Conservation (phyloP, 2,329 filamentous ascomycete genomes). For the Cercospora canescens region DNA sequence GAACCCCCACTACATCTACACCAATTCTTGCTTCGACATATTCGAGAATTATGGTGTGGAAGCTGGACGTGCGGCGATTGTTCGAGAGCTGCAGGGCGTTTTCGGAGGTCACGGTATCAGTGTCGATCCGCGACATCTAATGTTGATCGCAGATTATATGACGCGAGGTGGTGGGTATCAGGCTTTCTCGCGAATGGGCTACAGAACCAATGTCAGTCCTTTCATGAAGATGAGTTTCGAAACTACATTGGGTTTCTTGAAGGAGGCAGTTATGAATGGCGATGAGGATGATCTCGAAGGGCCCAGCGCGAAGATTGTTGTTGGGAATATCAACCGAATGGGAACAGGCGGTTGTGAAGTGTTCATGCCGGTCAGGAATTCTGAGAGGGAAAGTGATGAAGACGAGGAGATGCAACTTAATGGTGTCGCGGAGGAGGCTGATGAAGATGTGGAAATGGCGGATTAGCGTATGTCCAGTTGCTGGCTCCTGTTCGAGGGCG, state of each 20-base stretch:
- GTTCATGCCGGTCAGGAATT: constrained; percentile 47
- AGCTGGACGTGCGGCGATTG: constrained; percentile 83
- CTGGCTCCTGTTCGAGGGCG: neutral
- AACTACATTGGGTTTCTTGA: constrained; percentile 91
- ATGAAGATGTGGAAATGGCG: constrained; percentile 28
- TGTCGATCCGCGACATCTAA: constrained; percentile 89
- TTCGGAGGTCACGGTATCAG: constrained; percentile 89
- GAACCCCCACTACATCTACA: constrained; percentile 81
- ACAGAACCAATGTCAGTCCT: constrained; percentile 80
- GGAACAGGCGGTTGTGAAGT: constrained; percentile 94
- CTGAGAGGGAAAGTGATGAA: constrained; percentile 14
- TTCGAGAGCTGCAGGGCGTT: constrained; percentile 79
- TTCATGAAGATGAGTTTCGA: constrained; percentile 99
- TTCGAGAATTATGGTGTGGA: constrained; percentile 88
- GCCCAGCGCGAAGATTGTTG: constrained; percentile 84
- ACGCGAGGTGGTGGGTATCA: constrained; percentile 88
- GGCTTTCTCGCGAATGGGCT: constrained; percentile 87
- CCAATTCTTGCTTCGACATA: constrained; percentile 89
- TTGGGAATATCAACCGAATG: constrained; percentile 77
- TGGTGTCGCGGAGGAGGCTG: constrained; percentile 8
- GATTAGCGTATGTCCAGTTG: neutral
- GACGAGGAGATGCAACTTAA: constrained; percentile 6
- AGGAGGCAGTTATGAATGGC: constrained; percentile 84
- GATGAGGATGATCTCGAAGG: constrained; percentile 87
- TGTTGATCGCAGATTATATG: constrained; percentile 96